Percentiles rank a stretch among this genome's conserved stretches.
phyloP scores from a whole-genome alignment of 2,329 filamentous ascomycete species.

The Talaromyces sp. region DNA sequence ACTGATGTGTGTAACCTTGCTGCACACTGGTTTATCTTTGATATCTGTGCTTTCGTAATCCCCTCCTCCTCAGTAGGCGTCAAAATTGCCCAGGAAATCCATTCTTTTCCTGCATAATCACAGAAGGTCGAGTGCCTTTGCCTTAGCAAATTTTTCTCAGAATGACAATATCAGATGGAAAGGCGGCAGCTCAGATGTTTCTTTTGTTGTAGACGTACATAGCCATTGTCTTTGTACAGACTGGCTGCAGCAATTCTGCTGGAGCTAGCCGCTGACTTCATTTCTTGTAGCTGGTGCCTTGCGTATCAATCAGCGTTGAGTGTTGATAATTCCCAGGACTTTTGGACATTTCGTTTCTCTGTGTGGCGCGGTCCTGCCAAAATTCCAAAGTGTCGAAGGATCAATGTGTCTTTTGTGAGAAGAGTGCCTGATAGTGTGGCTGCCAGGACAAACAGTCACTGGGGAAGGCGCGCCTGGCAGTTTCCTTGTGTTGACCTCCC shows the following conservation, averaged over 20 bases:
- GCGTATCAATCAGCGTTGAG: background rate
- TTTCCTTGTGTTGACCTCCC: background rate
- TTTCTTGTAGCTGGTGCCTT: background rate
- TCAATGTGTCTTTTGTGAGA: background rate
- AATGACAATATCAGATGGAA: background rate
- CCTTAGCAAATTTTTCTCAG: background rate
- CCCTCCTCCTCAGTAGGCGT: background rate
- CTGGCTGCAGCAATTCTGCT: background rate
- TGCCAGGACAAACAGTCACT: background rate
- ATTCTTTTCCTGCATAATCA: background rate
- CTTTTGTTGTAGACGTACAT: background rate
- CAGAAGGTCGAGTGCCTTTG: background rate
- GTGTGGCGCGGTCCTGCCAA: no score
- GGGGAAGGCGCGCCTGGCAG: background rate
- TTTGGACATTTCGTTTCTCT: background rate
- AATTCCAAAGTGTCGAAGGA: background rate
- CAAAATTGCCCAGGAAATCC: background rate
- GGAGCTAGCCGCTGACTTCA: background rate
- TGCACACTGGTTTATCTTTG: background rate
- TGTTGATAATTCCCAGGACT: background rate
- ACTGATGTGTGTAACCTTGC: background rate
- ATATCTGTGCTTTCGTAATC: background rate
- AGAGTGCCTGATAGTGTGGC: background rate
- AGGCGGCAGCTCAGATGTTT: background rate
- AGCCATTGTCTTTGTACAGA: background rate